A percentile compares a stretch with the other conserved stretches of the same genome.
phyloP scores from a whole-genome alignment of 306 rosid genomes.

The Casuarina glauca region DNA sequence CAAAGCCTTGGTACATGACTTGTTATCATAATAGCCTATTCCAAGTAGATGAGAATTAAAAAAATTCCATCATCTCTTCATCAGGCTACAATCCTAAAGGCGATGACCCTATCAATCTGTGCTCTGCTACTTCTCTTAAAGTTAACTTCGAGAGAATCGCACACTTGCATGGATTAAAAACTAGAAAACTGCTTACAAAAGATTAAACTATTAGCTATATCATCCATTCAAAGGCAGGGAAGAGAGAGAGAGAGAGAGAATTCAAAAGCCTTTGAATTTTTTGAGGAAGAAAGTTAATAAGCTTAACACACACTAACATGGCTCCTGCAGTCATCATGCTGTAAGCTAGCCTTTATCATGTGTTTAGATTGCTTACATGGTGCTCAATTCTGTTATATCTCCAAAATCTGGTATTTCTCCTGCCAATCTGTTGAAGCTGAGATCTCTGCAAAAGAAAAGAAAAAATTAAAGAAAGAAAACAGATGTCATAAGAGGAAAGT shows the following conservation, averaged over 20 bases:
- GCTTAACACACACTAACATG: background rate
- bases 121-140: background rate
- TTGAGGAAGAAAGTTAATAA: background rate
- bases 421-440: conserved; percentile 35
- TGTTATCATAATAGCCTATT: background rate
- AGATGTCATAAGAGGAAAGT: background rate
- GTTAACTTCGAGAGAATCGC: background rate
- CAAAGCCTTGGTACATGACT: background rate
- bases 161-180: background rate
- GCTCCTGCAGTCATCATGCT: background rate
- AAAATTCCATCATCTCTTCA: background rate
- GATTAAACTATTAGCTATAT: background rate
- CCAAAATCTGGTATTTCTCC: conserved; percentile 25
- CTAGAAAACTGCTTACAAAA: background rate
- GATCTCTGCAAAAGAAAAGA: conserved; percentile 18
- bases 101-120: background rate
- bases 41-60: background rate
- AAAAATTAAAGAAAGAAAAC: background rate
- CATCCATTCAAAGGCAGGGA: background rate
- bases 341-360: background rate
- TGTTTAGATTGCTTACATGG: conserved; percentile 25
- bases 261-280: background rate
- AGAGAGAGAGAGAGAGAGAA: too few relatives aligned
- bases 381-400: background rate
- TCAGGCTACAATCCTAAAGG: background rate